Evolutionary conservation across 1,284 basidiomycete genomes (phyloP), one percentile per base, ranked within the genome.

Genomic region (Ceratobasidium sp.): DNA sequence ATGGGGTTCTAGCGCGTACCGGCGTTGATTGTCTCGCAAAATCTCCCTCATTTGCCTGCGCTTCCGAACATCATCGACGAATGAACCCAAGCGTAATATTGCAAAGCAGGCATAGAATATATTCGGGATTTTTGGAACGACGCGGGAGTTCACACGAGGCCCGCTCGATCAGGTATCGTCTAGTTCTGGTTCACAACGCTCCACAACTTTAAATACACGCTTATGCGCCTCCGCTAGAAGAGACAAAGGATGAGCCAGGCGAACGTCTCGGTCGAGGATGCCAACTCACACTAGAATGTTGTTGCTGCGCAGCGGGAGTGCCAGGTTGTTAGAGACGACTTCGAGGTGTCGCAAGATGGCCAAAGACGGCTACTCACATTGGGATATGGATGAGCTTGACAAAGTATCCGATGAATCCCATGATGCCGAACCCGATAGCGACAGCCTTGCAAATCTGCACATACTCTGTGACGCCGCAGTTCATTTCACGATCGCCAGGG

Each of bases 351-450:
- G 24, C 53, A 43, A 31, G 31, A 49, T n/a, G 53, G 41, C 54
- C 8, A 62, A 74, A 56, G 71, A 59, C 76, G 71, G 73, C 27
- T 49, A 89, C 93, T 85, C 79, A 95, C 94, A 97, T 96, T 78
- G 95, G 95, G 82, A 97, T 96, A 84, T 97, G 95, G 79, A 97
- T 95, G 78, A 97, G 89, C 84, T 96, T 96, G 78, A 97, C 95
- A 81, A 97, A 91, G 85, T 95, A 97, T 13, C 95, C 95, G 82
- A 97, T 96, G 87, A 96, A 94, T n/a, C 96, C 96, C 95, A 98
- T 98, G 79, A 98, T 93, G 71, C 90, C 93, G 80, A 98, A 98
- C 22, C 96, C 96, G 77, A 98, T 91, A 1, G 94, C 94, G 75
- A 98, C 94, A 58, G 96, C 96, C 81, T 90, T 91, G 85, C 91